Percentiles rank a stretch among this genome's conserved stretches.
Conservation (phyloP, 2,329 filamentous ascomycete genomes). For the Zymoseptoria ardabiliae region DNA sequence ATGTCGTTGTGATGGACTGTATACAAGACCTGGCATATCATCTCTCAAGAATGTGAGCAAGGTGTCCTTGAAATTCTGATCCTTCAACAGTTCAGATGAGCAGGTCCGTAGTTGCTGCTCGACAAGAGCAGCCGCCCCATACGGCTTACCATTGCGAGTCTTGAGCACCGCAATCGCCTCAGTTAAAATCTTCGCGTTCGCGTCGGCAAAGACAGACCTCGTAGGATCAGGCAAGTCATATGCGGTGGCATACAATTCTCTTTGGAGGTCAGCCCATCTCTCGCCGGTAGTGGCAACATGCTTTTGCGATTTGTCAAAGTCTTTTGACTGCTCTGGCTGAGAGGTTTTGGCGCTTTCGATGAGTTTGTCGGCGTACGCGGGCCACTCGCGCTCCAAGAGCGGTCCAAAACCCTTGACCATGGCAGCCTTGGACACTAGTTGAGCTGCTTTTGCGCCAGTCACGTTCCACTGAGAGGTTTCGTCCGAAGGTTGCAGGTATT, state of each 20-base stretch:
- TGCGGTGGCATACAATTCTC: slow-evolving; percentile 29
- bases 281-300: slow-evolving; percentile 57
- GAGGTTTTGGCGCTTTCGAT: slow-evolving; percentile 63
- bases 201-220: slow-evolving; percentile 25
- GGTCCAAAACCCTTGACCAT: slow-evolving; percentile 12
- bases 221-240: slow-evolving; percentile 20
- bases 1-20: slow-evolving; percentile 60
- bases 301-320: slow-evolving; percentile 65
- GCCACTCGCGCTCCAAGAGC: slow-evolving; percentile 54
- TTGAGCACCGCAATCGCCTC: slow-evolving; percentile 45
- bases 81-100: slow-evolving; percentile 34
- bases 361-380: slow-evolving; percentile 53
- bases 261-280: slow-evolving; percentile 54
- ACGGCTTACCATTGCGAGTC: slow-evolving; percentile 57
- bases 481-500: slow-evolving; percentile 45
- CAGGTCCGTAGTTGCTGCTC: slow-evolving; percentile 44
- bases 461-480: slow-evolving; percentile 47
- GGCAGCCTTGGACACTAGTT: slow-evolving; percentile 33
- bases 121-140: slow-evolving; percentile 55
- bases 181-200: slow-evolving; percentile 38
- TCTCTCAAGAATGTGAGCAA: slow-evolving; percentile 45
- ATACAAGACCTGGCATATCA: slow-evolving; percentile 52
- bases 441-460: slow-evolving; percentile 36
- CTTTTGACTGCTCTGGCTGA: slow-evolving; percentile 72
- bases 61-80: slow-evolving; percentile 36